Evolutionary conservation across 192 early-diverging fungal species (phyloP), one percentile per base, ranked within the genome.

Genomic region (Bifiguratus adelaidae): DNA sequence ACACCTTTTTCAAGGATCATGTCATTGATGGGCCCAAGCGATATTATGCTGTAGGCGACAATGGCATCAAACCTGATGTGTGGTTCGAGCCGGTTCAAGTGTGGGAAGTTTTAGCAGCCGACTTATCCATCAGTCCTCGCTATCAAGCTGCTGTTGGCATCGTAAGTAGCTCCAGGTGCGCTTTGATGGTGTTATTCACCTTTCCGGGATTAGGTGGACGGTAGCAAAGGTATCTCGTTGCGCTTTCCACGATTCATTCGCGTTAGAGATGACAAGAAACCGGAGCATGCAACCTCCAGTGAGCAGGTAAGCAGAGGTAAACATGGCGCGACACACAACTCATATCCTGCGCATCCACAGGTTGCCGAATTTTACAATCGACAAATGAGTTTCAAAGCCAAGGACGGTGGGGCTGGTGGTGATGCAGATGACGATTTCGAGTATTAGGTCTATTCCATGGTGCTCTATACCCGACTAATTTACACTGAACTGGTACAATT

Each of bases 201-300:
- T 41, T 12, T 37, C 21, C 8, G 22, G 7, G 23, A 20, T n/a
- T 67, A 83, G 80, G 56, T 85, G 21, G 88, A 95, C 49, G 48
- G 67, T 3, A 61, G 52, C 54, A 96, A 94, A 65, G 96, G 96
- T 7, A 86, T 99, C 28, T 95, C 91, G 24, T 70, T 99, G 44
- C 87, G 96, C 26, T 99, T 99, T 67, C 96, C 96, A 29, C 71
- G 96, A 22, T 99, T 99, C 56, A 84, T 98, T 48, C 78, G 91
- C 26, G 59, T 97, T 11, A 77, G 97, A 8, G 95, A 98, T 28
- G 97, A 99, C 68, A 99, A 99, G 68, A 61, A 62, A 3, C 82
- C 94, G 0, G 91, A 94, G 57, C 77, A 91, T 58, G 92, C 95
- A 19, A 99, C 97, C 2, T 81, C 76, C 13, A 83, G 83, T 52